Evolutionary conservation across 2,329 filamentous ascomycete genomes (phyloP).

Genomic region (Fusarium sp.): DNA sequence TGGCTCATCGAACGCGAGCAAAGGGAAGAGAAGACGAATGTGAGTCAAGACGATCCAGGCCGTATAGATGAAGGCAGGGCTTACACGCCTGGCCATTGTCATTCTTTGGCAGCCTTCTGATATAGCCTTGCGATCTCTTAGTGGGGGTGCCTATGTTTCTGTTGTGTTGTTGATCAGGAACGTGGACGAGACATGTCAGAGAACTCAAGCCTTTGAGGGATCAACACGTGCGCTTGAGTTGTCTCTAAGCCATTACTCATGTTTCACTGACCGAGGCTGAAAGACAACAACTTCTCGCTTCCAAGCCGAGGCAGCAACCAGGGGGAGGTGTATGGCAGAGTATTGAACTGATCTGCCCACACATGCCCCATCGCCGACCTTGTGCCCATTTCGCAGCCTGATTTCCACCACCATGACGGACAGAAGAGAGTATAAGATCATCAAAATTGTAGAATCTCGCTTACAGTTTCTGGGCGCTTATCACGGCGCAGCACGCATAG

Average conservation of each 20-base stretch:
- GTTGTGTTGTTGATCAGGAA: not conserved
- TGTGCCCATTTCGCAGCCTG: not conserved
- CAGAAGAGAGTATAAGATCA: not conserved
- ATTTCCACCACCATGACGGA: not conserved
- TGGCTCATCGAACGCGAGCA: not conserved
- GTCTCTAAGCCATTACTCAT: not conserved
- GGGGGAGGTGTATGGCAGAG: not conserved
- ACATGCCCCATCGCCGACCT: not conserved
- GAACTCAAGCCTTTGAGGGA: not conserved
- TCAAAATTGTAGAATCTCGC: slow-evolving; percentile 1
- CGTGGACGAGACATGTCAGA: not conserved
- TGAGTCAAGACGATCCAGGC: not conserved
- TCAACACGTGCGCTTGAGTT: not conserved
- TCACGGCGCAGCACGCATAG: not conserved
- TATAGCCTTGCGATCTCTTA: not conserved
- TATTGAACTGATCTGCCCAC: not conserved
- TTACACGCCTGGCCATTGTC: not conserved
- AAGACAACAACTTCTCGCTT: not conserved
- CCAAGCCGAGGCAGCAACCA: not conserved
- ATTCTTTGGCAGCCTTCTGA: not conserved
- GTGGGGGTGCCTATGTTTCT: not conserved
- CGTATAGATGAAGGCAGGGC: not conserved
- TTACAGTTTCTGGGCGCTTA: not conserved
- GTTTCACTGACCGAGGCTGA: not conserved
- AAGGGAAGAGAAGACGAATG: not conserved